phyloP scores from a whole-genome alignment of 2,329 filamentous ascomycete genomes.

The Aspergillus floridensis region DNA sequence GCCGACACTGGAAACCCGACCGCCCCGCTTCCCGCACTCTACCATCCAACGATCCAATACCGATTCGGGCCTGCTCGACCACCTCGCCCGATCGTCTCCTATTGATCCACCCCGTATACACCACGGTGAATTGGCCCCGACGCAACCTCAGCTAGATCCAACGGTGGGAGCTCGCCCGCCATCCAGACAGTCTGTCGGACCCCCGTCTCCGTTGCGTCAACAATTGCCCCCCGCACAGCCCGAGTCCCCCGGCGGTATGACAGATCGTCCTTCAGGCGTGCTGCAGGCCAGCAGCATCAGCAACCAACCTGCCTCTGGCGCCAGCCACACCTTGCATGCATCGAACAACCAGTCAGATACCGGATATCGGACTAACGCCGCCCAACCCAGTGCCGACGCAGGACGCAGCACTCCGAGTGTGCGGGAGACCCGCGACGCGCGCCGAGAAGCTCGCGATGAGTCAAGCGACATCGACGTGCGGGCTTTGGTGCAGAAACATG shows the following conservation, averaged over 20 bases:
- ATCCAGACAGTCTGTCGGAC: conserved; percentile 22
- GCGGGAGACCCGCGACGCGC: conserved; percentile 30
- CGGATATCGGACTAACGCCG: conserved; percentile 26
- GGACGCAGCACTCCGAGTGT: conserved; percentile 48
- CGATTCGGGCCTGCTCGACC: conserved; percentile 25
- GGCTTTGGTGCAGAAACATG: conserved; percentile 44
- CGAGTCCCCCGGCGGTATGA: conserved; percentile 18
- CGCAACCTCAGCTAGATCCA: conserved; percentile 13
- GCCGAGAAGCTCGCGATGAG: conserved; percentile 35
- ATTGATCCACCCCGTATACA: conserved; percentile 18
- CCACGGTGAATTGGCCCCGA: conserved; percentile 16
- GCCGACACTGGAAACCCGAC: conserved; percentile 16
- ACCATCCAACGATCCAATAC: conserved; percentile 27
- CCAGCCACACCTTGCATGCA: conserved; percentile 1
- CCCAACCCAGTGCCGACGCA: conserved; percentile 40
- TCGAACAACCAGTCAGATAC: not conserved
- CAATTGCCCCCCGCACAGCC: conserved; percentile 10
- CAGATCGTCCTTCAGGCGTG: conserved; percentile 17
- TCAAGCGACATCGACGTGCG: conserved; percentile 44
- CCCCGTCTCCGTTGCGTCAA: conserved; percentile 21
- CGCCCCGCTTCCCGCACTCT: conserved; percentile 16
- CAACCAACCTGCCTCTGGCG: conserved; percentile 6
- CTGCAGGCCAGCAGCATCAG: conserved; percentile 4
- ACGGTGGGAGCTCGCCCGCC: conserved; percentile 16
- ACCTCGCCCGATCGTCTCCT: conserved; percentile 20